phyloP scores from a whole-genome alignment of 805 yeast species.

The Yarrowia sp. region DNA sequence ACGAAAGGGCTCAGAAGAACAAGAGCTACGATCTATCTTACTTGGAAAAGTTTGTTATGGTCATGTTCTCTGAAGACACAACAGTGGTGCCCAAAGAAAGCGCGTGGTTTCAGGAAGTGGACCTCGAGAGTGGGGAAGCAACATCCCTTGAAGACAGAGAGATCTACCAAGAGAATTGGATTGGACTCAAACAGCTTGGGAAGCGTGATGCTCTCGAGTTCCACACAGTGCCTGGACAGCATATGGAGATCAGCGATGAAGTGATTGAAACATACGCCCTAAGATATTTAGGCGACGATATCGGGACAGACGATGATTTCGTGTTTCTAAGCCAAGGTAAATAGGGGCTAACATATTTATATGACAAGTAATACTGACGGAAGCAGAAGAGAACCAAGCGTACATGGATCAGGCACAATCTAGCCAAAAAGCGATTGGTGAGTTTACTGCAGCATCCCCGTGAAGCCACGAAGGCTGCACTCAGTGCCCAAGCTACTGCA shows the following conservation, averaged over 20 bases:
- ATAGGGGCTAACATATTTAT: not conserved
- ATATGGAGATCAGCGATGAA: slow-evolving; percentile 60
- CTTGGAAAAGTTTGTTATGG: slow-evolving; percentile 55
- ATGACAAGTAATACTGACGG: not conserved
- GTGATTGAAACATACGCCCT: slow-evolving; percentile 24
- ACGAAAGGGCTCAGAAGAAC: slow-evolving; percentile 48
- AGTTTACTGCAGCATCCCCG: too few relatives aligned
- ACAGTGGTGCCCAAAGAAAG: slow-evolving; percentile 70
- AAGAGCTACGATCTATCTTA: slow-evolving; percentile 44
- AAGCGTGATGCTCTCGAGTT: slow-evolving; percentile 47
- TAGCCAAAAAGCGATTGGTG: too few relatives aligned
- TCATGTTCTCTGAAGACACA: slow-evolving; percentile 58
- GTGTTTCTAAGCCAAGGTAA: not conserved
- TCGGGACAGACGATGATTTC: not conserved
- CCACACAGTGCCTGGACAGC: slow-evolving; percentile 52
- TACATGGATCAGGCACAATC: too few relatives aligned
- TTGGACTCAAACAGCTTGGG: slow-evolving; percentile 56
- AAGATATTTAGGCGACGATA: slow-evolving; percentile 4
- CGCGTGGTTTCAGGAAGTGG: slow-evolving; percentile 58
- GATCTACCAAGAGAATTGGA: slow-evolving; percentile 50
- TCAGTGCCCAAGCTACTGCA: too few relatives aligned
- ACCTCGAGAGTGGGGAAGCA: slow-evolving; percentile 43
- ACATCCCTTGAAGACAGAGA: slow-evolving; percentile 50
- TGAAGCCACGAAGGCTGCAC: too few relatives aligned
- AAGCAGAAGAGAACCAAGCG: too few relatives aligned